phyloP scores from a whole-genome alignment of 305 asterid genomes.

The Salvia sclarea region DNA sequence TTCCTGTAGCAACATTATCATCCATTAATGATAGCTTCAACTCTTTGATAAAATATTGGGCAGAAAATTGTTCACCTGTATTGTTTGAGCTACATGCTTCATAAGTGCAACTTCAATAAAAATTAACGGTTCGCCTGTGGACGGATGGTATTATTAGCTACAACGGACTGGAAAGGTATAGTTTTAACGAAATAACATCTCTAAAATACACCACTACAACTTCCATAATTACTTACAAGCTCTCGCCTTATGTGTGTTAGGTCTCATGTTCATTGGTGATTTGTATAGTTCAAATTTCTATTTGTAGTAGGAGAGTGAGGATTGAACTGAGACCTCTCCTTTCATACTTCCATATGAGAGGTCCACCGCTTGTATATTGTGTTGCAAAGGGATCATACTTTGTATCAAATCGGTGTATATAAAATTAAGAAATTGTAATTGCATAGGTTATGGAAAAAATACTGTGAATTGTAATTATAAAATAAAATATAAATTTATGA shows the following conservation, averaged over 20 bases:
- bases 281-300: too few relatives aligned
- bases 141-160: constrained; percentile 26
- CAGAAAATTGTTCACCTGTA: constrained; percentile 61
- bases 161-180: constrained; percentile 11
- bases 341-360: not conserved
- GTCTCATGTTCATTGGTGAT: not conserved
- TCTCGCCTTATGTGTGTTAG: not conserved
- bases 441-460: not conserved
- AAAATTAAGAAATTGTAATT: not conserved
- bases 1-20: constrained; percentile 55
- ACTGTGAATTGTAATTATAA: too few relatives aligned
- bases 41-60: constrained; percentile 10
- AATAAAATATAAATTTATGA: too few relatives aligned
- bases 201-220: not conserved
- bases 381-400: not conserved
- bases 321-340: not conserved
- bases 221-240: not conserved
- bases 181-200: not conserved
- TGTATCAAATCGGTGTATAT: not conserved
- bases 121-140: constrained; percentile 91
- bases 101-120: constrained; percentile 95
- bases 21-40: constrained; percentile 17
- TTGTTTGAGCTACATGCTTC: constrained; percentile 76
- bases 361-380: not conserved
- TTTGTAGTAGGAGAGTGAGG: not conserved